Evolutionary conservation across 2,329 filamentous ascomycete genomes (phyloP).

Genomic region (Escovopsis sp.): DNA sequence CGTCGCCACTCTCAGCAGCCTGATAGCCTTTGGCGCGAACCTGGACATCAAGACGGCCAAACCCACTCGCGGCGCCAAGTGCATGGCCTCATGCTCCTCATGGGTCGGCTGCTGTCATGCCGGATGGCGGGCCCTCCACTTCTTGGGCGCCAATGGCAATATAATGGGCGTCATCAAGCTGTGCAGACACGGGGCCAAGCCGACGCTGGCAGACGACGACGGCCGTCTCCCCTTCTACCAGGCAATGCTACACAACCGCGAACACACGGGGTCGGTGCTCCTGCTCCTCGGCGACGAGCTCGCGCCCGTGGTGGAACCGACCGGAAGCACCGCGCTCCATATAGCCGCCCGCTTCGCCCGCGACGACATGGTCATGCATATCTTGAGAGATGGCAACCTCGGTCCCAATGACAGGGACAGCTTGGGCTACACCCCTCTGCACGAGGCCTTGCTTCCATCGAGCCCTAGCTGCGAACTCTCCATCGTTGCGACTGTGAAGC

Average conservation of each 20-base stretch:
- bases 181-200: neutral
- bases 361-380: neutral
- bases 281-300: neutral
- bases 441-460: conserved; percentile 3
- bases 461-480: neutral
- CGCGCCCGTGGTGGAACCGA: neutral
- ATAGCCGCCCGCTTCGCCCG: conserved; percentile 5
- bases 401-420: conserved; percentile 1
- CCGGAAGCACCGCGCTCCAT: neutral
- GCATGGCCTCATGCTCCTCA: conserved; percentile 2
- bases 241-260: conserved; percentile 4
- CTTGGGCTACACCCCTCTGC: conserved; percentile 3
- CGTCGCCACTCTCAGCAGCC: neutral
- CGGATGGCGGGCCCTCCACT: conserved; percentile 2
- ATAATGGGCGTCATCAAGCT: neutral
- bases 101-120: conserved; percentile 3
- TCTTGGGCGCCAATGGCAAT: conserved; percentile 2
- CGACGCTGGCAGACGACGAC: conserved; percentile 1
- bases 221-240: conserved; percentile 2
- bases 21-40: conserved; percentile 4
- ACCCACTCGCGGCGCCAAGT: neutral
- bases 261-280: neutral
- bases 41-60: neutral
- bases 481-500: neutral
- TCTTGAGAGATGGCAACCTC: neutral